Conservation (phyloP, 441 rosid species). For the Omphalea diandra region DNA sequence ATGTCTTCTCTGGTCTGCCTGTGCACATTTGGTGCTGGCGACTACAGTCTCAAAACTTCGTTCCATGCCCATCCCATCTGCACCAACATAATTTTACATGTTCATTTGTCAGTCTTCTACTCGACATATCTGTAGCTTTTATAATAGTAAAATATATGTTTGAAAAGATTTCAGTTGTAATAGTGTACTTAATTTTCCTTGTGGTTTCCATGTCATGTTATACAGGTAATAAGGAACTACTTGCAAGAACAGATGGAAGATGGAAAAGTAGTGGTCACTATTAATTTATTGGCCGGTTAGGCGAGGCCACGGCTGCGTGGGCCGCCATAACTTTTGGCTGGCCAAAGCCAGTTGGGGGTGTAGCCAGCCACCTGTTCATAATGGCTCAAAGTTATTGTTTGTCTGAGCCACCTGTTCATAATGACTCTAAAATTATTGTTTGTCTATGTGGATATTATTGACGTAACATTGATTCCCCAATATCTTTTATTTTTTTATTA, state of each 20-base stretch:
- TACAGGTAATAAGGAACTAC: too few relatives aligned
- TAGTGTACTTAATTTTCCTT: background rate
- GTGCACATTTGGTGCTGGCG: conserved; percentile 89
- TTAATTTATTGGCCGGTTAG: background rate
- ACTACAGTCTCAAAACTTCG: conserved; percentile 74
- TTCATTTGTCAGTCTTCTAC: background rate
- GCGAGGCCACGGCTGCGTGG: background rate
- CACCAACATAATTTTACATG: conserved; percentile 11
- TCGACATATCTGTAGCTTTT: too few relatives aligned
- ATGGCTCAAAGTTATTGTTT: too few relatives aligned
- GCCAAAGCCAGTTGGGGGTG: conserved; percentile 2
- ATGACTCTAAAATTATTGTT: too few relatives aligned
- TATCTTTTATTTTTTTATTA: too few relatives aligned
- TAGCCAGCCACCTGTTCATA: conserved; percentile 7
- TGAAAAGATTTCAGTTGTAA: background rate
- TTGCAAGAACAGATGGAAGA: background rate
- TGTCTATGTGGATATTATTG: too few relatives aligned
- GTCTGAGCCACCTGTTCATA: too few relatives aligned
- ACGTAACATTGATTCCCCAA: too few relatives aligned
- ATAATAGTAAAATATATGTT: background rate
- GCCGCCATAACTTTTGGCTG: background rate
- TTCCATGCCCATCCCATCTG: conserved; percentile 97
- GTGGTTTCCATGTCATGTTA: background rate
- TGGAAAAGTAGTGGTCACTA: too few relatives aligned
- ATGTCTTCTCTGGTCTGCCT: conserved; percentile 78